Percentiles rank a stretch among this genome's conserved stretches.
Evolutionary conservation across 257 asterid species (phyloP).

Genomic region (Gardenia jasminoides): DNA sequence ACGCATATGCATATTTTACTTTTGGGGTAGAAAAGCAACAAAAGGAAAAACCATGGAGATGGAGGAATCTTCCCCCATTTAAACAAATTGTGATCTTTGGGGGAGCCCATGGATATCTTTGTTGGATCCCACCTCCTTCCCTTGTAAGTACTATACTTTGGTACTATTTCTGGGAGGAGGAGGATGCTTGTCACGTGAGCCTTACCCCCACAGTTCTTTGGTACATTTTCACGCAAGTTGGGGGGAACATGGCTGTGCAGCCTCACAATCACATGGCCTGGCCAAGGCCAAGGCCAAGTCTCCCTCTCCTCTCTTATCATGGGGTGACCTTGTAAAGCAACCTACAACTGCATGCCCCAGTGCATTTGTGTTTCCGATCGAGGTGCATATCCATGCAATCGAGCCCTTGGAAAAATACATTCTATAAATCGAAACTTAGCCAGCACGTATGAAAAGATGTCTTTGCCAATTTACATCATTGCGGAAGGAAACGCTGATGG

Average conservation of each 20-base stretch:
- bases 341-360: background rate
- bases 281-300: background rate
- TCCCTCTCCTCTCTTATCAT: too few species aligned
- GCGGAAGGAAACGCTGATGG: too few species aligned
- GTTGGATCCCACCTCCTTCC: background rate
- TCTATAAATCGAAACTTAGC: too few species aligned
- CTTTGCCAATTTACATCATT: too few species aligned
- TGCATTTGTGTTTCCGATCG: background rate
- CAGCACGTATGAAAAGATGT: too few species aligned
- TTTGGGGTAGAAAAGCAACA: background rate
- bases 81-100: background rate
- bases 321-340: too few species aligned
- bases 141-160: too few species aligned
- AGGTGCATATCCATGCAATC: background rate
- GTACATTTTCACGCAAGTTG: constrained; percentile 13
- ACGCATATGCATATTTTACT: background rate
- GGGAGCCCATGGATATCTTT: background rate
- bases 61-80: background rate
- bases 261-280: constrained; percentile 19
- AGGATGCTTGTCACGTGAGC: constrained; percentile 5
- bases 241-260: background rate
- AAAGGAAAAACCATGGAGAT: constrained; percentile 2
- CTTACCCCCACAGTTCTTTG: background rate
- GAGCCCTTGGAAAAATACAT: background rate
- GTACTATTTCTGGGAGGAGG: background rate